These are phyloP conservation scores for Sedum album DNA, from an alignment of 164 flowering plant species.

Conservation along the genomic window DNA sequence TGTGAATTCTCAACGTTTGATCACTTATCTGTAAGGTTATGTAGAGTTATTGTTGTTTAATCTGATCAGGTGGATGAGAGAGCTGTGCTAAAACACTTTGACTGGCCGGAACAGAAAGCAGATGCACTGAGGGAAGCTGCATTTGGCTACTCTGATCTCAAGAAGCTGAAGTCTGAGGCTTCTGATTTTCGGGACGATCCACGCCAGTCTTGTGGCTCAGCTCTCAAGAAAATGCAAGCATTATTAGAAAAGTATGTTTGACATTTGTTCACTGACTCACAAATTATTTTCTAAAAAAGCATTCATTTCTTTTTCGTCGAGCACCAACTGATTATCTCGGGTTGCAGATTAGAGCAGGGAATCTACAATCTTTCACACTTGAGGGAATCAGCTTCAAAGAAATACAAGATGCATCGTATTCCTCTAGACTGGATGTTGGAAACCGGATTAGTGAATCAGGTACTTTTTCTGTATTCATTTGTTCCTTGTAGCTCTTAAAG, in stretches of 20 bases:
- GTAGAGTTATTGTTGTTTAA: background rate
- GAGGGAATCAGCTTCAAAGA: constrained; percentile 69
- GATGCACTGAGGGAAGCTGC: constrained; percentile 97
- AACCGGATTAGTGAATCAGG: constrained; percentile 77
- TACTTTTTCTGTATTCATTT: constrained; percentile 12
- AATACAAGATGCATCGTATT: constrained; percentile 56
- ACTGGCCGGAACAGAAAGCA: constrained; percentile 97
- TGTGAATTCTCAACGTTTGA: background rate
- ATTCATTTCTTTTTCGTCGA: background rate
- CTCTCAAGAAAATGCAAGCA: constrained; percentile 87
- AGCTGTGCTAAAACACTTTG: constrained; percentile 91
- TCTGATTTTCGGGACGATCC: constrained; percentile 46
- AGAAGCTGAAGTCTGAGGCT: constrained; percentile 77
- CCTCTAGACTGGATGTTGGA: constrained; percentile 93
- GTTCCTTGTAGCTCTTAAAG: background rate
- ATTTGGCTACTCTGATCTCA: constrained; percentile 79
- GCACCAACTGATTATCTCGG: background rate
- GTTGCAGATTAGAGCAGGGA: constrained; percentile 74
- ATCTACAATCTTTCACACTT: constrained; percentile 67
- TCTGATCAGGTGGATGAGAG: constrained; percentile 79
- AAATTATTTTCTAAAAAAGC: background rate
- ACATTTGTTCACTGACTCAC: too few species aligned
- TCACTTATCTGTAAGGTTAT: background rate
- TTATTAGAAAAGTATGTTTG: constrained; percentile 68
- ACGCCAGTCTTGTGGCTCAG: constrained; percentile 68